These are phyloP conservation scores for Azolla pinnata DNA, from an alignment of 75 land plant genomes.

Conservation along the genomic window DNA sequence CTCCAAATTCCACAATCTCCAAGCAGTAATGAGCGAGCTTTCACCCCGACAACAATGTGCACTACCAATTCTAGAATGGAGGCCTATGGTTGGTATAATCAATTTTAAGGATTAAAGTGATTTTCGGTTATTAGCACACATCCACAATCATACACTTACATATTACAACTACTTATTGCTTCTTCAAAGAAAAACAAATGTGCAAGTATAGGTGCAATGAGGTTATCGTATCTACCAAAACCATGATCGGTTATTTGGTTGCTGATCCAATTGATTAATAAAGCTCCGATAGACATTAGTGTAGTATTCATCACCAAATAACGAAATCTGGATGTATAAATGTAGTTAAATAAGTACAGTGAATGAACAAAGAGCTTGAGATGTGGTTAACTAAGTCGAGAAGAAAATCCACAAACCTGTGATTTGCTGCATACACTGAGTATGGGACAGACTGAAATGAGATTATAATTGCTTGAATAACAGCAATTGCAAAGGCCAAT, in stretches of 20 bases:
- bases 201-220: too few relatives aligned
- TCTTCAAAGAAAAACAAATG: too few relatives aligned
- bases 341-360: too few relatives aligned
- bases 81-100: too few relatives aligned
- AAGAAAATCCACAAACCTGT: too few relatives aligned
- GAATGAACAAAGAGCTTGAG: too few relatives aligned
- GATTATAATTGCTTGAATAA: conserved; percentile 53
- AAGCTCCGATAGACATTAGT: conserved; percentile 69
- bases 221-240: conserved; percentile 47
- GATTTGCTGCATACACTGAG: conserved; percentile 65
- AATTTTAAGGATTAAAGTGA: too few relatives aligned
- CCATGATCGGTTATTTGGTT: conserved; percentile 85
- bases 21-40: background rate
- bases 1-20: too few relatives aligned
- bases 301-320: conserved; percentile 61
- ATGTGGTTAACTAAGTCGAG: too few relatives aligned
- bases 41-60: background rate
- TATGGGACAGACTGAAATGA: conserved; percentile 62
- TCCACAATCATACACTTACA: too few relatives aligned
- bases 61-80: background rate
- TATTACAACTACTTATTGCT: too few relatives aligned
- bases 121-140: too few relatives aligned
- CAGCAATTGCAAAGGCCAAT: conserved; percentile 63
- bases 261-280: conserved; percentile 82
- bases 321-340: conserved; percentile 61